A percentile compares a stretch with the other conserved stretches of the same genome.
phyloP scores from a whole-genome alignment of 2,329 filamentous ascomycete genomes.

The Calonectria henricotiae region DNA sequence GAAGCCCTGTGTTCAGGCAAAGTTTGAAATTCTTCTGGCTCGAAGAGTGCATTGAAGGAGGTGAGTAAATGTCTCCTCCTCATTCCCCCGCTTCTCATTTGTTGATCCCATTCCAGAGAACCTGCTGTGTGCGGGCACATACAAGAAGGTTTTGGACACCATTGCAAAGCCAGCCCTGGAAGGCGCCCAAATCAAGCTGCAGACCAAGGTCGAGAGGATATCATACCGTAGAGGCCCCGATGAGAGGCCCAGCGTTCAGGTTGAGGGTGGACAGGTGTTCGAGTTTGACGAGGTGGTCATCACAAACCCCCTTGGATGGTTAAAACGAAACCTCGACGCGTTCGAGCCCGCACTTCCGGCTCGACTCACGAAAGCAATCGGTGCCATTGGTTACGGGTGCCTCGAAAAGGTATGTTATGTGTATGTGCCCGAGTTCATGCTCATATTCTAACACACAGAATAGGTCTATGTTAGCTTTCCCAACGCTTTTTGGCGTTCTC shows the following conservation, averaged over 20 bases:
- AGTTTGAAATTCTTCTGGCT: constrained; percentile 85
- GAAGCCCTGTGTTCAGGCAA: constrained; percentile 75
- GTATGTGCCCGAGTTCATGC: neutral
- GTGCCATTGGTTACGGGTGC: constrained; percentile 78
- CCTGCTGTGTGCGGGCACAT: constrained; percentile 74
- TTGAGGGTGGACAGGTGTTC: constrained; percentile 63
- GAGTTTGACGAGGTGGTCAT: constrained; percentile 80
- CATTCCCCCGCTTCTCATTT: neutral
- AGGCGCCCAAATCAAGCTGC: constrained; percentile 69
- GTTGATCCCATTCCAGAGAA: constrained; percentile 65
- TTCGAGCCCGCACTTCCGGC: constrained; percentile 76
- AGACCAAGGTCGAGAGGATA: constrained; percentile 66
- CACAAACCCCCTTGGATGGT: constrained; percentile 79
- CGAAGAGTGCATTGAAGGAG: constrained; percentile 83
- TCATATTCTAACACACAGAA: constrained; percentile 21
- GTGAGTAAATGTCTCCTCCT: constrained; percentile 56
- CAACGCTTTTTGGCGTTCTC: constrained; percentile 79
- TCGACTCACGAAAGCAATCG: constrained; percentile 74
- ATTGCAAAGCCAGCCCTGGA: constrained; percentile 73
- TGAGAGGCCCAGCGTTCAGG: constrained; percentile 63
- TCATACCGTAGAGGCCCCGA: constrained; percentile 49
- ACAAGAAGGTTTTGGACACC: constrained; percentile 71
- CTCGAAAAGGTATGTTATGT: constrained; percentile 75
- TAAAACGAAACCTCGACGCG: constrained; percentile 72
- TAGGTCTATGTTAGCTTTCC: constrained; percentile 80